Base-by-base conservation (phyloP, 495 filamentous ascomycete species). In the Neurospora cerealis region DNA sequence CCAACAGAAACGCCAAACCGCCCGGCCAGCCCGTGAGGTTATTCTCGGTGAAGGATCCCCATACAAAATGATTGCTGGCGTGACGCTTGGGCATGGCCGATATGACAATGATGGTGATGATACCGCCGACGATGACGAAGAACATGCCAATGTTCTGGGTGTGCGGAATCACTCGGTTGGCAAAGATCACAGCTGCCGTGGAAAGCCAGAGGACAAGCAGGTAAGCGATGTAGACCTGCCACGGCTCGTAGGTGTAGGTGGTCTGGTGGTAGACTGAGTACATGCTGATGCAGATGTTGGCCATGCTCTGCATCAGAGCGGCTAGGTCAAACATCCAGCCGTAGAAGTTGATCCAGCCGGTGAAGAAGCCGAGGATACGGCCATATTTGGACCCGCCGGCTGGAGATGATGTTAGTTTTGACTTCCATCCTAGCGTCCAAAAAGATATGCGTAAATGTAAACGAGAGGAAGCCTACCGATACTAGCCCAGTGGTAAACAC, bases 401-500 rank as follows among this genome's bases (percentile, higher is more conserved):
- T 54, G 38, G 9, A 4, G 4, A 15, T 69, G 15, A 8, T 21
- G 36, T 72, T 69, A 69, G 28, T 66, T 6, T 66, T 7, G 54
- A 17, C 15, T 19, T 62, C 24, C 24, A 28, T 28, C 5, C 11
- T 32, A 9, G 28, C 24, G 6, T 34, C 34, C 15, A 15, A 36
- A 13, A 2, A 69, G 5, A 69, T 19, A 69, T 10, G 15, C 11
- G 1, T 13, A 8, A 19, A 36, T 72, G 28, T 38, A 21, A n/a
- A 70, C 2, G 21, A 4, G 24, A 11, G 69, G 34, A 32, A 48
- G 15, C 70, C 15, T 44, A 71, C 93, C 54, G 19, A 95, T 86
- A 0, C 90, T 89, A 5, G 93, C 92, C 93, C 93, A 96, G 79
- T 96, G 93, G 75, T 95, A 95, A 2, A 97, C 93, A 46, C 93